Evolutionary conservation across 352 stramenopile genomes (phyloP).

Genomic region (Phytophthora brassicae): DNA sequence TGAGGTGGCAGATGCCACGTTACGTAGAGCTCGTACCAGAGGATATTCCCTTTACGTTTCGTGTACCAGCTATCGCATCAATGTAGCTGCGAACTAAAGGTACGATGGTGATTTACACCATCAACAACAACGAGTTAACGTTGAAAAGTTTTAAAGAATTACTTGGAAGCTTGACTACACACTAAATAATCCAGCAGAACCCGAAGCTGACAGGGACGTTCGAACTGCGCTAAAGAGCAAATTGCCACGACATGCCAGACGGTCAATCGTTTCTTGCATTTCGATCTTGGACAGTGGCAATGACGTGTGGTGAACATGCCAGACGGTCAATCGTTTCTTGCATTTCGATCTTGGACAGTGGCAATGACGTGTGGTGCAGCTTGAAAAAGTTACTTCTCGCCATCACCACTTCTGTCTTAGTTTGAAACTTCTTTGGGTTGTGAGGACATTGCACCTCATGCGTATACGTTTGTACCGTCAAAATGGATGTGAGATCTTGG

Average conservation of each 20-base stretch:
- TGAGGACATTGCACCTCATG: conserved; percentile 8
- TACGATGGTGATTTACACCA: no score
- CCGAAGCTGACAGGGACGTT: conserved; percentile 6
- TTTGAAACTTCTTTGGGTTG: conserved; percentile 19
- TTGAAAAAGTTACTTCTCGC: conserved; percentile 40
- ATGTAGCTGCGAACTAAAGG: no score
- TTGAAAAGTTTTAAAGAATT: no score
- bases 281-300: conserved; percentile 27
- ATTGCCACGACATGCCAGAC: conserved; percentile 26
- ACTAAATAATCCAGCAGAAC: background rate
- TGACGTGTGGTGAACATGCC: no score
- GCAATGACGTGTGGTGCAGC: conserved; percentile 29
- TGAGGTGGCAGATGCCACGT: no score
- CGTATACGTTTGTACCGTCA: conserved; percentile 27
- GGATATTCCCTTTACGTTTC: no score
- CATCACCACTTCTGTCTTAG: conserved; percentile 35
- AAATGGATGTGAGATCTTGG: conserved; percentile 36
- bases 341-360: conserved; percentile 29
- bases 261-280: conserved; percentile 33
- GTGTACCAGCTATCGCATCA: no score
- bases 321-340: conserved; percentile 30
- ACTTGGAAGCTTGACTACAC: background rate
- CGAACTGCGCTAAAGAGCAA: conserved; percentile 28
- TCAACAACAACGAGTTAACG: no score
- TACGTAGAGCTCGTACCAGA: no score